phyloP scores from a whole-genome alignment of 192 early-diverging fungal genomes.

The Backusella liffmaniae region DNA sequence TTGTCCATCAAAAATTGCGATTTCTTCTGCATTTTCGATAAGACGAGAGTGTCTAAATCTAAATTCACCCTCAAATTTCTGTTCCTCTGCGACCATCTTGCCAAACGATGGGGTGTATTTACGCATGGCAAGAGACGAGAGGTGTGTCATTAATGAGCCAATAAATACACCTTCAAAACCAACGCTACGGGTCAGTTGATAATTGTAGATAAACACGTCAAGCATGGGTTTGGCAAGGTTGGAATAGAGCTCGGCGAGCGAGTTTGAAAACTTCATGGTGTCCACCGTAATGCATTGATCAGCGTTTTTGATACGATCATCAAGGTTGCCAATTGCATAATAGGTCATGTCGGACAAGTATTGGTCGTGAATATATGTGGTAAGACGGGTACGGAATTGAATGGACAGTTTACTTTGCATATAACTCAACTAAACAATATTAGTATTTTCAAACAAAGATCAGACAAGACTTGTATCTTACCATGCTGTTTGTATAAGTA shows the following conservation, averaged over 20 bases:
- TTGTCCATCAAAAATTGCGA: slow-evolving; percentile 89
- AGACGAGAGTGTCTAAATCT: slow-evolving; percentile 91
- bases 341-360: slow-evolving; percentile 92
- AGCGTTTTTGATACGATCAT: slow-evolving; percentile 88
- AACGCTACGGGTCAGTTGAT: slow-evolving; percentile 77
- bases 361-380: slow-evolving; percentile 81
- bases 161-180: slow-evolving; percentile 85
- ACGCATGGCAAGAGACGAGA: slow-evolving; percentile 76
- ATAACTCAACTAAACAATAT: slow-evolving; percentile 53
- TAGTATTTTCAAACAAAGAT: no score
- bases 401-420: slow-evolving; percentile 77
- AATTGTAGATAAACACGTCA: slow-evolving; percentile 92
- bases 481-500: slow-evolving; percentile 95
- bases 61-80: slow-evolving; percentile 92
- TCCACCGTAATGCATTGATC: slow-evolving; percentile 92
- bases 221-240: slow-evolving; percentile 95
- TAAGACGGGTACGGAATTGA: slow-evolving; percentile 83
- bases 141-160: slow-evolving; percentile 75
- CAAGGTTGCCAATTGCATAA: slow-evolving; percentile 91
- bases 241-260: slow-evolving; percentile 85
- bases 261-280: slow-evolving; percentile 87
- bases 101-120: slow-evolving; percentile 93
- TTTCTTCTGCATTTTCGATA: slow-evolving; percentile 95
- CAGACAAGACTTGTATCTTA: slow-evolving; percentile 25
- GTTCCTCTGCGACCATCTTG: slow-evolving; percentile 91